Percentiles rank a stretch among this genome's conserved stretches.
These are phyloP conservation scores for Phytophthora europaea DNA, from an alignment of 352 stramenopile species.

Conservation along the genomic window DNA sequence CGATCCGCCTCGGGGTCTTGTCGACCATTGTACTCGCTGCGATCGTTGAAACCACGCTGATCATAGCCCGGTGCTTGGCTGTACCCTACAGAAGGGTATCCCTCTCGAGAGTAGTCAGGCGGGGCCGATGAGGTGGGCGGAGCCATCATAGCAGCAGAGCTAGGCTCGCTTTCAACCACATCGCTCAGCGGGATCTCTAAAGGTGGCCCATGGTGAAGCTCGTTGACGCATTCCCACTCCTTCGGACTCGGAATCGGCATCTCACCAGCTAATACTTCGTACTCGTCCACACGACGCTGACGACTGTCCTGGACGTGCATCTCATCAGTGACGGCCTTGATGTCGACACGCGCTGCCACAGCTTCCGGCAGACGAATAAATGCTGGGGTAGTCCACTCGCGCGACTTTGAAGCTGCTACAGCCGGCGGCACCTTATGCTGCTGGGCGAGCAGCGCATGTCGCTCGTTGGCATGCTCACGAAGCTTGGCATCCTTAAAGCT, in stretches of 20 bases:
- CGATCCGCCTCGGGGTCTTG: conserved; percentile 66
- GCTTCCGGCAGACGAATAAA: conserved; percentile 71
- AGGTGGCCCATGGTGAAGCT: conserved; percentile 64
- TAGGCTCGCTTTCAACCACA: conserved; percentile 49
- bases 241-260: conserved; percentile 81
- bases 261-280: conserved; percentile 83
- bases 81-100: conserved; percentile 36
- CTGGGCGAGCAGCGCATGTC: conserved; percentile 69
- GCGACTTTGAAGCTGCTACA: conserved; percentile 57
- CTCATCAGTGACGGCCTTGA: conserved; percentile 62
- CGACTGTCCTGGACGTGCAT: conserved; percentile 71
- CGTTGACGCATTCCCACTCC: conserved; percentile 78
- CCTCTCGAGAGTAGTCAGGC: conserved; percentile 30
- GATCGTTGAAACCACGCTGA: conserved; percentile 34
- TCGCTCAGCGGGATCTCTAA: conserved; percentile 79
- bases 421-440: conserved; percentile 72
- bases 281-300: conserved; percentile 86
- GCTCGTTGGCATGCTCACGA: conserved; percentile 85
- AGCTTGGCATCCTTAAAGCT: conserved; percentile 88
- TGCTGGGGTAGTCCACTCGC: conserved; percentile 77
- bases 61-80: conserved; percentile 31
- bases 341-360: conserved; percentile 48
- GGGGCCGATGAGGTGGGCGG: conserved; percentile 21
- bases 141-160: conserved; percentile 32
- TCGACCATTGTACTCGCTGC: conserved; percentile 39